Conservation (phyloP, 1,284 basidiomycete genomes). For the Exsudoporus floridanus region DNA sequence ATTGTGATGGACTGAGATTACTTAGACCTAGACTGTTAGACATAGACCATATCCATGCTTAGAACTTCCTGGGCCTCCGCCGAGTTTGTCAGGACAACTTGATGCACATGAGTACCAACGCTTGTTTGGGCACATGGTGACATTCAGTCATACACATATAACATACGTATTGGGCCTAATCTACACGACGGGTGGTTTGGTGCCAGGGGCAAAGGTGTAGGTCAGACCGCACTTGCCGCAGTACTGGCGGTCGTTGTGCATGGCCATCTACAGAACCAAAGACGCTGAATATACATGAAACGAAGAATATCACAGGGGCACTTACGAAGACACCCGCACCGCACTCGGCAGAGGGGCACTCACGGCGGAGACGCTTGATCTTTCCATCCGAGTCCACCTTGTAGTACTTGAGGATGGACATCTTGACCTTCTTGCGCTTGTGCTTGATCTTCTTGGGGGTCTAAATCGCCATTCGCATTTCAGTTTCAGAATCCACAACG, state of each 20-base stretch:
- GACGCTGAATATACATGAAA: neutral
- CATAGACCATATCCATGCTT: neutral
- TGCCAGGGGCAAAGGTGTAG: constrained; percentile 83
- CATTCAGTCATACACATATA: constrained; percentile 15
- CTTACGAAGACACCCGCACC: constrained; percentile 94
- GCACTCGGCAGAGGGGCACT: constrained; percentile 89
- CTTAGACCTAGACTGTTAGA: constrained; percentile 3
- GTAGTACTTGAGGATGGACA: constrained; percentile 99
- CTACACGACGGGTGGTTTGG: constrained; percentile 70
- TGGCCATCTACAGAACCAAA: constrained; percentile 68
- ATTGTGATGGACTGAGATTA: constrained; percentile 1
- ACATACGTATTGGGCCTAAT: constrained; percentile 16
- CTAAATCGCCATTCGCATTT: constrained; percentile 40
- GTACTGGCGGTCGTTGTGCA: constrained; percentile 94
- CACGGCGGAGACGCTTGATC: constrained; percentile 97
- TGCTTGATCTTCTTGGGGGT: constrained; percentile 99
- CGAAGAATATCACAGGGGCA: constrained; percentile 10
- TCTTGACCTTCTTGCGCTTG: constrained; percentile 99
- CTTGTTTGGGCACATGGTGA: constrained; percentile 1
- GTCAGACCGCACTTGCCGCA: constrained; percentile 93
- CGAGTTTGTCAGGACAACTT: neutral
- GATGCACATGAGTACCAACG: neutral
- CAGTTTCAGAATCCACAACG: constrained; percentile 6
- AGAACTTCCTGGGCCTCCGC: neutral
- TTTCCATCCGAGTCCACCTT: constrained; percentile 99